Conservation (phyloP, 257 asterid genomes). For the Capsicum baccatum region DNA sequence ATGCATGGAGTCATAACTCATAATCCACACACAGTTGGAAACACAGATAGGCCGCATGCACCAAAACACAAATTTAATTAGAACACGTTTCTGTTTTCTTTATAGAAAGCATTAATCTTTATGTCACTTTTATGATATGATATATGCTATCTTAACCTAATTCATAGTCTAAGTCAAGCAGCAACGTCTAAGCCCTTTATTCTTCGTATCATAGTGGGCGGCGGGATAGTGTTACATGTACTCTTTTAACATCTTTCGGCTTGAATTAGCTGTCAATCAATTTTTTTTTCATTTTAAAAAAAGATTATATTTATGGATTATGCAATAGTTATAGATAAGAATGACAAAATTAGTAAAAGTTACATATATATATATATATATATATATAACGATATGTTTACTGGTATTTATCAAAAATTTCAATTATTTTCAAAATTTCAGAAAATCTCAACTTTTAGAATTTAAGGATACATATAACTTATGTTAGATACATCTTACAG, state of each 20-base stretch:
- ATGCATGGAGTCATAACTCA: too few species aligned
- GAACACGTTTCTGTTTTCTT: constrained; percentile 8
- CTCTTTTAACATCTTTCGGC: background rate
- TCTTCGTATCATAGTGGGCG: background rate
- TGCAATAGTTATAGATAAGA: background rate
- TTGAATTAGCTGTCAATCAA: background rate
- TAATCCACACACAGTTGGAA: background rate
- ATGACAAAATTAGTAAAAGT: background rate
- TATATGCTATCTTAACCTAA: background rate
- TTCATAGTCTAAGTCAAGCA: background rate
- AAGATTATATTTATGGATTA: background rate
- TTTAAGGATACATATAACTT: too few species aligned
- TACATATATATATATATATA: too few species aligned
- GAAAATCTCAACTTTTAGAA: too few species aligned
- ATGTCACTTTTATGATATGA: background rate
- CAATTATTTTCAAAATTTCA: too few species aligned
- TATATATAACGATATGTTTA: too few species aligned
- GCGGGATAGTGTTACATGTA: background rate
- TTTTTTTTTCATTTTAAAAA: background rate
- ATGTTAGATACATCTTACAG: too few species aligned
- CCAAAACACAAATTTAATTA: background rate
- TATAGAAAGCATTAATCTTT: background rate
- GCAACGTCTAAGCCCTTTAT: background rate
- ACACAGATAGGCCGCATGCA: background rate
- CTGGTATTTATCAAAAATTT: too few species aligned